Conservation (phyloP, 1,284 basidiomycete species). For the Moesziomyces antarcticus region DNA sequence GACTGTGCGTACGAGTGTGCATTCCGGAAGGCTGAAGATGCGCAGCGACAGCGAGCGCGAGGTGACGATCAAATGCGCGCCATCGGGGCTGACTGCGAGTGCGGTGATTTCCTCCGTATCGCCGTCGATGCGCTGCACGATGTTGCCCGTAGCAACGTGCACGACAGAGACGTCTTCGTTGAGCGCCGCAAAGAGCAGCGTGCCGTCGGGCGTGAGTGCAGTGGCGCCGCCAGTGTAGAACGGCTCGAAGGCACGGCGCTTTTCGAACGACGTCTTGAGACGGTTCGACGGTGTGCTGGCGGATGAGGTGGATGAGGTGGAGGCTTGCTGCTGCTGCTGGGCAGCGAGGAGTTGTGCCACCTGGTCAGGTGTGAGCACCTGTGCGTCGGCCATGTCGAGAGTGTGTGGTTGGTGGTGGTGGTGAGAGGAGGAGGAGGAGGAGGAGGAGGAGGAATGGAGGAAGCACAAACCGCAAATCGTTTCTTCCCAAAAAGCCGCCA, state of each 20-base stretch:
- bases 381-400: conserved; percentile 40
- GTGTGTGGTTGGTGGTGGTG: neutral
- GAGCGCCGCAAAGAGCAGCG: conserved; percentile 84
- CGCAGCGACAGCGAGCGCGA: conserved; percentile 71
- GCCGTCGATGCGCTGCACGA: conserved; percentile 70
- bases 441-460: conserved; percentile 5
- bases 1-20: conserved; percentile 75
- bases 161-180: conserved; percentile 86
- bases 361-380: conserved; percentile 41
- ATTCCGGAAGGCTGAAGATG: conserved; percentile 70
- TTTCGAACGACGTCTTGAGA: conserved; percentile 52
- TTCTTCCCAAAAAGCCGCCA: neutral
- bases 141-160: conserved; percentile 78
- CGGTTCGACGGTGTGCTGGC: conserved; percentile 6
- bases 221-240: conserved; percentile 71
- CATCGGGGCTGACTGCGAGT: conserved; percentile 64
- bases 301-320: conserved; percentile 15
- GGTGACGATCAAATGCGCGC: conserved; percentile 70
- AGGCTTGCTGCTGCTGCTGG: conserved; percentile 25
- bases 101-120: conserved; percentile 72
- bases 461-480: neutral
- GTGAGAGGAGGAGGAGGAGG: conserved; percentile 7
- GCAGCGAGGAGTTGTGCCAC: conserved; percentile 33
- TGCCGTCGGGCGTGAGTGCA: conserved; percentile 81
- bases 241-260: conserved; percentile 51